Conservation (phyloP, 139 green algal genomes). For the Nannochloris sp. region DNA sequence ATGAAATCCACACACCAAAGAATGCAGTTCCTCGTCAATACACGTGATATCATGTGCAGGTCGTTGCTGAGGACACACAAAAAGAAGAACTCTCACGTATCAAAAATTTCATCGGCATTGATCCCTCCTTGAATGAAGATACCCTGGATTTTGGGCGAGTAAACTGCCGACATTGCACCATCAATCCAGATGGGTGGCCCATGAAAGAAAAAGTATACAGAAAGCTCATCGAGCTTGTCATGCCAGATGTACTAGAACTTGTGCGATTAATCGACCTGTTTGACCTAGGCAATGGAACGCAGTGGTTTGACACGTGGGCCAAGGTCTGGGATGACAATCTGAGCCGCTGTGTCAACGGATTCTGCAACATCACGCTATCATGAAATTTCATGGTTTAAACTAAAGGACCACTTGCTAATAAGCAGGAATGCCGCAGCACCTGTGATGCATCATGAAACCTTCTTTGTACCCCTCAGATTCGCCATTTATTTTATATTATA, state of each 20-base stretch:
- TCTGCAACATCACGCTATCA: constrained; percentile 7
- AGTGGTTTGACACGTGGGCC: constrained; percentile 8
- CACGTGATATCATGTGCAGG: too few species aligned
- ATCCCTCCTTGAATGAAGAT: neutral
- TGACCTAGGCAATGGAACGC: neutral
- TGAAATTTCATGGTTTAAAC: too few species aligned
- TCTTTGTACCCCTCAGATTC: too few species aligned
- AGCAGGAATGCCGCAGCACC: too few species aligned
- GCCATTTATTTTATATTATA: too few species aligned
- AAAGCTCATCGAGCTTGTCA: constrained; percentile 3
- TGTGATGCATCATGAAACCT: too few species aligned
- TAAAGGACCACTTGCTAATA: too few species aligned
- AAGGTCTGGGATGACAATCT: constrained; percentile 11
- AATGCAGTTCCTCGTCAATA: too few species aligned
- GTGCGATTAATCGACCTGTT: neutral
- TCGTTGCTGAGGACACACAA: neutral
- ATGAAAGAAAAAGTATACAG: constrained; percentile 10
- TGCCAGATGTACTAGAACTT: constrained; percentile 1
- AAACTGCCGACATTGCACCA: neutral
- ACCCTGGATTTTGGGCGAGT: neutral
- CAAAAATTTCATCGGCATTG: neutral
- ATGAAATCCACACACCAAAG: too few species aligned
- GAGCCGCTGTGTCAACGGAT: neutral
- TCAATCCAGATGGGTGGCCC: constrained; percentile 15
- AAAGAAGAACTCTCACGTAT: neutral